These are phyloP conservation scores for Lupinus albus DNA, from an alignment of 306 rosid genomes.

Conservation along the genomic window DNA sequence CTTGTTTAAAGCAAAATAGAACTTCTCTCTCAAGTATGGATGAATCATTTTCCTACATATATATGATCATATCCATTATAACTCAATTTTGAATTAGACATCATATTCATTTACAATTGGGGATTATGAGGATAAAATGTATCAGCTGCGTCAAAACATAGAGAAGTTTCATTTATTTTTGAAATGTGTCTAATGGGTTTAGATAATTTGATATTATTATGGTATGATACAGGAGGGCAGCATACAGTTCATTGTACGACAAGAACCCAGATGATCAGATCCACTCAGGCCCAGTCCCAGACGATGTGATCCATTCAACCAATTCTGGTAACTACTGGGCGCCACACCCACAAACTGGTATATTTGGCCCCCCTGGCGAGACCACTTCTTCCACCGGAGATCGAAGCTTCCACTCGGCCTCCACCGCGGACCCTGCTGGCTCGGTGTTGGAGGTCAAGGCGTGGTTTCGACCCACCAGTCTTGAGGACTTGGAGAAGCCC, in stretches of 20 bases:
- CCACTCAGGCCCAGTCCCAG: constrained; percentile 58
- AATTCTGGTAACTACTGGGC: constrained; percentile 75
- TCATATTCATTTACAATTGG: not conserved
- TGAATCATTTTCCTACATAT: too few species aligned
- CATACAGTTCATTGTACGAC: constrained; percentile 64
- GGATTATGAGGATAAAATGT: too few species aligned
- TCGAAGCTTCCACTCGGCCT: constrained; percentile 28
- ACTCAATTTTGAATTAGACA: not conserved
- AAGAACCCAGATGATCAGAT: constrained; percentile 75
- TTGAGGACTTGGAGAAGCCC: constrained; percentile 97
- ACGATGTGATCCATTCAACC: constrained; percentile 63
- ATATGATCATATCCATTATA: too few species aligned
- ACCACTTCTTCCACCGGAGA: constrained; percentile 26
- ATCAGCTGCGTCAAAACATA: too few species aligned
- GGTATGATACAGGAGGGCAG: constrained; percentile 56
- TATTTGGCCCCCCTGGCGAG: constrained; percentile 70
- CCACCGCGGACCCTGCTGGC: constrained; percentile 20
- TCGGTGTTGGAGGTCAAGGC: constrained; percentile 82
- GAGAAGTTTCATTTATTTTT: too few species aligned
- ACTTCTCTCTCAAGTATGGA: too few species aligned
- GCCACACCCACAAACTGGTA: constrained; percentile 89
- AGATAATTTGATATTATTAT: too few species aligned
- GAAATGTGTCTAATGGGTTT: too few species aligned
- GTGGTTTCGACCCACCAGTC: constrained; percentile 85
- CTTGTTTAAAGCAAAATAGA: too few species aligned